Evolutionary conservation across 2,329 filamentous ascomycete genomes (phyloP).

Genomic region (Ustilaginoidea virens): DNA sequence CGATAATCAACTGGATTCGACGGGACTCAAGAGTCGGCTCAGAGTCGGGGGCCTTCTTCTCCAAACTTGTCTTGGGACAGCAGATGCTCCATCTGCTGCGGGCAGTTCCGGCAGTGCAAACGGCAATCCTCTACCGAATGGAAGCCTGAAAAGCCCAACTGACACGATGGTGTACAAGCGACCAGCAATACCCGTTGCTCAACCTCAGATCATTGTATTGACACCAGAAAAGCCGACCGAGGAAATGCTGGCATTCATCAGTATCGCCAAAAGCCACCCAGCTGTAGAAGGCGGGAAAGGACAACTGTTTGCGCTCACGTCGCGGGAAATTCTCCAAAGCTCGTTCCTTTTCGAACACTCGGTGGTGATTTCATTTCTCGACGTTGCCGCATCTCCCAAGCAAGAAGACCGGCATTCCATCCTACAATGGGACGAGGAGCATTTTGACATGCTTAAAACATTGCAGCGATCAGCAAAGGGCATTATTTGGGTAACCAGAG

Average conservation of each 20-base stretch:
- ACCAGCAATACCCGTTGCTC: not conserved
- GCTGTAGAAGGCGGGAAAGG: not conserved
- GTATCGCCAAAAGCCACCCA: not conserved
- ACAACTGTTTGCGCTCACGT: not conserved
- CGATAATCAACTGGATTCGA: constrained; percentile 6
- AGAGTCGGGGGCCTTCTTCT: constrained; percentile 15
- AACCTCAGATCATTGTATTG: constrained; percentile 1
- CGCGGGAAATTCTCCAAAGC: constrained; percentile 2
- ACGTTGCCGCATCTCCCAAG: constrained; percentile 15
- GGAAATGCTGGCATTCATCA: constrained; percentile 1
- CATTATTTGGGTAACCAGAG: constrained; percentile 32
- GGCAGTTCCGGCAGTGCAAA: no score
- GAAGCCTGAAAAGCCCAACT: no score
- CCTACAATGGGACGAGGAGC: constrained; percentile 20
- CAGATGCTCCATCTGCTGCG: not conserved
- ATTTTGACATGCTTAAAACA: constrained; percentile 25
- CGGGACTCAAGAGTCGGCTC: constrained; percentile 11
- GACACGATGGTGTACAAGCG: constrained; percentile 1
- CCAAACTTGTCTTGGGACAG: not conserved
- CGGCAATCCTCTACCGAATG: no score
- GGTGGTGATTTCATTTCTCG: constrained; percentile 30
- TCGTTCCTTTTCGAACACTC: constrained; percentile 9
- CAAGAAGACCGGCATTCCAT: constrained; percentile 12
- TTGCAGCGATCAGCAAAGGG: constrained; percentile 21
- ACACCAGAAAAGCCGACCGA: constrained; percentile 1